A percentile compares a stretch with the other conserved stretches of the same genome.
These are phyloP conservation scores for Seiridium cupressi DNA, from an alignment of 2,329 filamentous ascomycete genomes.

Conservation along the genomic window DNA sequence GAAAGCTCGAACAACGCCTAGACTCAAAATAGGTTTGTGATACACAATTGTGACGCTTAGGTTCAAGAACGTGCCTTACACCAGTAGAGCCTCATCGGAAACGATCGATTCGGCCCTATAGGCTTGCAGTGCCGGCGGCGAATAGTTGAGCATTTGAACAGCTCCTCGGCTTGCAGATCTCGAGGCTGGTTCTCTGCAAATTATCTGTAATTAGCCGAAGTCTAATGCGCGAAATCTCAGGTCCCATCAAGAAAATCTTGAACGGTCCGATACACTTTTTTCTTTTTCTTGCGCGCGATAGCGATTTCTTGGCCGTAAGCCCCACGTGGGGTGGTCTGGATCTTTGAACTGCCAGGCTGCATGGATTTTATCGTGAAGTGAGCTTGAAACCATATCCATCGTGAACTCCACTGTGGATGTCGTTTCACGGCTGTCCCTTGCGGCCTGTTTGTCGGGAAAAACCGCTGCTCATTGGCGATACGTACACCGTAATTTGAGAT, in stretches of 20 bases:
- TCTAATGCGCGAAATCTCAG: constrained; percentile 1
- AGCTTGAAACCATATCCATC: constrained; percentile 5
- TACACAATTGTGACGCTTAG: not conserved
- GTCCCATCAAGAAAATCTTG: not conserved
- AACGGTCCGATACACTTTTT: constrained; percentile 2
- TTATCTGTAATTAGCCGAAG: not conserved
- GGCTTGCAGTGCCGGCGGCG: not conserved
- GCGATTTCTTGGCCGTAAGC: not conserved
- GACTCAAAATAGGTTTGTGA: not conserved
- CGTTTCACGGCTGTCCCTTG: not conserved
- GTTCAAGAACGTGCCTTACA: too few species aligned
- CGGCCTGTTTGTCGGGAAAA: constrained; percentile 1
- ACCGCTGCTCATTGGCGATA: not conserved
- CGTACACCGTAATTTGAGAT: not conserved
- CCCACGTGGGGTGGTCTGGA: not conserved
- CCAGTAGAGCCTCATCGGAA: not conserved
- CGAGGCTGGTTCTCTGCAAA: not conserved
- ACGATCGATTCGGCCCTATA: not conserved
- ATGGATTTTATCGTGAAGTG: not conserved
- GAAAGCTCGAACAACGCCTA: not conserved
- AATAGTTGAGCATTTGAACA: too few species aligned
- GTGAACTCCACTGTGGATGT: not conserved
- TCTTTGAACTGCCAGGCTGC: not conserved
- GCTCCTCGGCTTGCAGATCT: not conserved
- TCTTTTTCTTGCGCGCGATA: not conserved